Evolutionary conservation across 2,329 filamentous ascomycete genomes (phyloP), one percentile per base, ranked within the genome.

Genomic region (Fusarium dlaminii): DNA sequence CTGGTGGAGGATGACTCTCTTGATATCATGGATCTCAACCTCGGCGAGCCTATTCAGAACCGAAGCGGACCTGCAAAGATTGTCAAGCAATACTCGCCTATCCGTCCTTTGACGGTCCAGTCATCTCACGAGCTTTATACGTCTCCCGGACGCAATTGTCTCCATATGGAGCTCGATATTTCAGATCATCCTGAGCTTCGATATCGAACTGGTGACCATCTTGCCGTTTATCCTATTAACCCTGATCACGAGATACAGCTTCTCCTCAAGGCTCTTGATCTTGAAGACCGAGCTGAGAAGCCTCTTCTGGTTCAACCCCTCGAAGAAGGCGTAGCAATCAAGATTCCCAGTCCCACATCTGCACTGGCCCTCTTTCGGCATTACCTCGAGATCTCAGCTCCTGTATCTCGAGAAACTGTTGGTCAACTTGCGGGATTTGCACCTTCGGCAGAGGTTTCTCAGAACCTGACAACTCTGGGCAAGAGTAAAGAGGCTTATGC

Each of bases 381-480:
- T 68, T 84, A 87, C 61, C 82, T 88, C 4, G 86, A 88, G 61
- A 84, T 87, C 32, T 75, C 72, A 29, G 79, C 75, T 7, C 75
- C 76, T 1, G 75, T 81, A 11, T 79, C 68, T 80, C 83, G 86
- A 14, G 79, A 91, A 0, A 84, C 88, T 0, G 68, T 78, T 17
- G 62, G 65, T 0, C 66, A 68, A 8, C 30, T 78, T 5, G 61
- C 65, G 36, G 89, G 88, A 79, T 84, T 92, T 22, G 84, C 86
- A 43, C 87, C 88, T 80, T 86, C 90, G 1, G 85, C 32, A 52
- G 77, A 90, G 0, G 83, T 87, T 32, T 27, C 66, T 7, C 39
- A 43, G 24, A n/a, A 32, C 1, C 27, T 78, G 13, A 12, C 56
- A 4, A 18, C 59, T 13, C 54, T 78, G 5, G 57, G 72, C 6